A percentile compares a stretch with the other conserved stretches of the same genome.
These are phyloP conservation scores for Borovskyia barvae DNA, from an alignment of 208 protist genomes.

Conservation along the genomic window DNA sequence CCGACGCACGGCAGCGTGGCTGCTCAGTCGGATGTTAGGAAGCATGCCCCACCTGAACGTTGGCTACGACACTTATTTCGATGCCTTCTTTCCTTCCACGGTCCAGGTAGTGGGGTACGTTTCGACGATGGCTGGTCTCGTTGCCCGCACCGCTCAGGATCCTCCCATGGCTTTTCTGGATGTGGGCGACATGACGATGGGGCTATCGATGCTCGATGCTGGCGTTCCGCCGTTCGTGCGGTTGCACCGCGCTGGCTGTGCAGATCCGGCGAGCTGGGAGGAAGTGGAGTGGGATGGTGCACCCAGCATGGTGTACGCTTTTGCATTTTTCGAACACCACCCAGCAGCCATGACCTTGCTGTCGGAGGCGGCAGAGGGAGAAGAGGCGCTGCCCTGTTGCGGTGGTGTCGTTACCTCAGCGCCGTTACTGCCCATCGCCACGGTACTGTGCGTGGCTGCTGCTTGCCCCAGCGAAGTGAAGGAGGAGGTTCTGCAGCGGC, in stretches of 20 bases:
- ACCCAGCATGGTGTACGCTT: slow-evolving; percentile 47
- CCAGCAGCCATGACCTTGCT: slow-evolving; percentile 39
- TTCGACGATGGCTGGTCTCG: slow-evolving; percentile 73
- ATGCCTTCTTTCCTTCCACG: slow-evolving; percentile 48
- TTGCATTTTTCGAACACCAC: slow-evolving; percentile 74
- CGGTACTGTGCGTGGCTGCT: slow-evolving; percentile 62
- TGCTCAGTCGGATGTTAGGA: slow-evolving; percentile 72
- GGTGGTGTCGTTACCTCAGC: slow-evolving; percentile 56
- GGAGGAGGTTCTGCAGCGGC: slow-evolving; percentile 69
- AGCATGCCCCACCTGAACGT: slow-evolving; percentile 72
- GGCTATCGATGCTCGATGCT: slow-evolving; percentile 78
- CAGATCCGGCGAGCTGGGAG: slow-evolving; percentile 29
- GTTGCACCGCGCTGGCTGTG: slow-evolving; percentile 56
- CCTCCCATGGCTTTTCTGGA: slow-evolving; percentile 67
- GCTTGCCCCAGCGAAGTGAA: slow-evolving; percentile 42
- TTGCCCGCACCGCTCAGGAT: slow-evolving; percentile 35
- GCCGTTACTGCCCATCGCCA: slow-evolving; percentile 76
- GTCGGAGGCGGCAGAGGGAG: slow-evolving; percentile 4
- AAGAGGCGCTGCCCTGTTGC: slow-evolving; percentile 56
- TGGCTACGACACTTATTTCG: slow-evolving; percentile 87
- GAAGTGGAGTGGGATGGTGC: slow-evolving; percentile 48
- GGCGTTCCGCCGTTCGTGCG: slow-evolving; percentile 78
- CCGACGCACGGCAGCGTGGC: slow-evolving; percentile 76
- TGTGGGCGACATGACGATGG: slow-evolving; percentile 76
- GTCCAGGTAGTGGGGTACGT: slow-evolving; percentile 85